Evolutionary conservation across 768 basidiomycete genomes (phyloP), one percentile per base, ranked within the genome.

Genomic region (Scleroderma bovista): DNA sequence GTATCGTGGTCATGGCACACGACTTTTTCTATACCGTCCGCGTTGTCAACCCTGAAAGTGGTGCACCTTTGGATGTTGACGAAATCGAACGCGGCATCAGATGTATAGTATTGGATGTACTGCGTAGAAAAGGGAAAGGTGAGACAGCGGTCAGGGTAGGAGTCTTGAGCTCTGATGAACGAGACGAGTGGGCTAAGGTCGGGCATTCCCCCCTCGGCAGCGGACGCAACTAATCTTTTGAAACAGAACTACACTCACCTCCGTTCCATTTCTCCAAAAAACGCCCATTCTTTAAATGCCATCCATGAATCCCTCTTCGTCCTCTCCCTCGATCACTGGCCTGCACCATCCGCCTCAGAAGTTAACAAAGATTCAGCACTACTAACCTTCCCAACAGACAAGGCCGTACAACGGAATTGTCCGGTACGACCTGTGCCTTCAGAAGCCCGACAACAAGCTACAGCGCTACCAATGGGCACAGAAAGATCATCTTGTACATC

Each of bases 161-260:
- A 8, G 73, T 83, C 0, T 71, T 96, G 40, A 89, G 83, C 20
- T 83, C 86, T 3, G 91, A 94, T 60, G 76, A 85, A 22, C 75
- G 94, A 53, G 89, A 95, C 65, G 70, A 63, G 11, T 96, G 94
- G 94, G 77, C 86, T 11, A 69, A 77, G 61, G 91, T 92, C 65
- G 50, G 79, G 57, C 12, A 16, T 37, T 13, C 7, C 22, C 2
- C 12, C 9, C 2, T 19, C 2, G 22, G 22, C 3, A 41, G 12
- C 9, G 13, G 23, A 23, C 13, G 12, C 20, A 23, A 1, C 40
- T 41, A 23, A 41, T 23, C 2, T 31, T 44, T 31, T 46, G 32
- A 20, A 20, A 1, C 58, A 92, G 92, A 93, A 91, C 56, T 79
- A 91, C 38, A 63, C 78, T 50, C 72, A 80, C 50, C 76, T 96